These are phyloP conservation scores for Cladophialophora chaetospira DNA, from an alignment of 2,329 filamentous ascomycete genomes.

Conservation along the genomic window DNA sequence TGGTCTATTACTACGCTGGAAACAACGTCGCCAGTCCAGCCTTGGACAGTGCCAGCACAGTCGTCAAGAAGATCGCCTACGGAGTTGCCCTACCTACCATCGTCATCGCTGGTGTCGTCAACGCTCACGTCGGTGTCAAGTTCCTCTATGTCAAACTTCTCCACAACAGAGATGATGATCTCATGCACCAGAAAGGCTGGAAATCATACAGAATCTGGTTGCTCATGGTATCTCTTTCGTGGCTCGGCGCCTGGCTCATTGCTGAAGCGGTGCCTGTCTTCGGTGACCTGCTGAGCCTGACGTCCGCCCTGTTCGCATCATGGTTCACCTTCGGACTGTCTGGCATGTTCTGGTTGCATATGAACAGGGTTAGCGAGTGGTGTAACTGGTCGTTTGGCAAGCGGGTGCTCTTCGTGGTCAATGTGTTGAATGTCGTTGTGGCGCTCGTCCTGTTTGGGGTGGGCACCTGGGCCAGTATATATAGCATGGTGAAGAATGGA, in stretches of 20 bases:
- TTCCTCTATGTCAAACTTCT: constrained; percentile 68
- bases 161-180: constrained; percentile 50
- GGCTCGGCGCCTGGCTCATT: constrained; percentile 67
- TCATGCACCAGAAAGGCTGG: constrained; percentile 54
- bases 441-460: constrained; percentile 30
- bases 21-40: constrained; percentile 65
- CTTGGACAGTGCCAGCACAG: constrained; percentile 61
- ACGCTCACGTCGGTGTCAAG: constrained; percentile 67
- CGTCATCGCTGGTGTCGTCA: constrained; percentile 70
- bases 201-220: constrained; percentile 61
- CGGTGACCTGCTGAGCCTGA: constrained; percentile 64
- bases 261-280: constrained; percentile 71
- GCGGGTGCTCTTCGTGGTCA: constrained; percentile 21
- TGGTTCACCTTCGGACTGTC: constrained; percentile 62
- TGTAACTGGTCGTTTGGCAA: constrained; percentile 12
- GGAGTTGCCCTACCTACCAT: constrained; percentile 71
- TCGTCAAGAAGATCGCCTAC: constrained; percentile 66
- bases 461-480: constrained; percentile 35
- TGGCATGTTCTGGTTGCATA: constrained; percentile 38
- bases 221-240: constrained; percentile 57
- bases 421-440: constrained; percentile 23
- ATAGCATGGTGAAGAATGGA: constrained; percentile 29
- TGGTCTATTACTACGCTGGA: constrained; percentile 70
- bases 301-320: constrained; percentile 64
- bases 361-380: constrained; percentile 14